Evolutionary conservation across 108 stramenopile species (phyloP).

Genomic region (Fragilariopsis cylindrus): DNA sequence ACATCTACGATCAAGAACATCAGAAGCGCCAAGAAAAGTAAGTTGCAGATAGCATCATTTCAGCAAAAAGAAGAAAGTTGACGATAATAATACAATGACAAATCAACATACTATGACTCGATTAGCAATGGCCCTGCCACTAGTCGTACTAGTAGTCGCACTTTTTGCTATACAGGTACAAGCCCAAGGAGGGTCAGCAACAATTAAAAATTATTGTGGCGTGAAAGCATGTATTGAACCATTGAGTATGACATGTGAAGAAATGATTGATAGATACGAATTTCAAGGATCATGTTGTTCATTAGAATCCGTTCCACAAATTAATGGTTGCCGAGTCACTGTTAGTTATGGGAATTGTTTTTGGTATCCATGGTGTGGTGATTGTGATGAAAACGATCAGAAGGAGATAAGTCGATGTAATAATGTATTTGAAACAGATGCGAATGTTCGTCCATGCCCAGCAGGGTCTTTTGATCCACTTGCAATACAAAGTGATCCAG

Average conservation of each 20-base stretch:
- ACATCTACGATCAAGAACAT: too few species aligned
- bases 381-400: constrained; percentile 1
- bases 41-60: too few species aligned
- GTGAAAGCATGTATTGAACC: constrained; percentile 8
- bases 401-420: neutral
- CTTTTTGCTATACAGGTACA: too few species aligned
- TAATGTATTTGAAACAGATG: neutral
- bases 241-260: constrained; percentile 15
- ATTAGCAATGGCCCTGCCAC: too few species aligned
- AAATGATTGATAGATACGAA: constrained; percentile 18
- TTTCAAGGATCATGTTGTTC: constrained; percentile 36
- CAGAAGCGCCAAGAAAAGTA: too few species aligned
- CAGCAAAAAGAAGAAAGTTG: too few species aligned
- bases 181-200: too few species aligned
- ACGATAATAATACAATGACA: too few species aligned
- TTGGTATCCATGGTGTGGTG: constrained; percentile 29
- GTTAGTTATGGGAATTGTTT: constrained; percentile 30
- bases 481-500: neutral
- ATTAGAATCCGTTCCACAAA: constrained; percentile 26
- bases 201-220: constrained; percentile 19
- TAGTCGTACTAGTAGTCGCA: too few species aligned
- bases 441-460: neutral
- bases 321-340: constrained; percentile 30
- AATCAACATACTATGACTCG: too few species aligned
- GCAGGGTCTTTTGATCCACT: neutral